These are phyloP conservation scores for Diutina neorugosa DNA, from an alignment of 1,139 yeast species.

Conservation along the genomic window DNA sequence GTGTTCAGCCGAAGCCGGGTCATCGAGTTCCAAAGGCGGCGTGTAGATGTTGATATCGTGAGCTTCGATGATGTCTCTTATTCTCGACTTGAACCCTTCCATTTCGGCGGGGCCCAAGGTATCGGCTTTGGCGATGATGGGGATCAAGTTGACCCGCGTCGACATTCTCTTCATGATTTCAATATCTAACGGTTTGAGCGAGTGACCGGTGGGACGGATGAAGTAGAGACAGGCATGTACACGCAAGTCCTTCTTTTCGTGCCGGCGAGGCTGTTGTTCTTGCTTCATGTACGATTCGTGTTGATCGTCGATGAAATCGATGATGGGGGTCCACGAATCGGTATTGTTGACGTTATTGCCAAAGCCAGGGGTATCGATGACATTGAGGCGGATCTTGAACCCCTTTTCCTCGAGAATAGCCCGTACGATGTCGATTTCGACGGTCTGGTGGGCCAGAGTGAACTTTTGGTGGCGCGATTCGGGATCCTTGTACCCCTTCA, in stretches of 20 bases:
- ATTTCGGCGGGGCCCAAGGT: slow-evolving; percentile 79
- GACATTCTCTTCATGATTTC: slow-evolving; percentile 85
- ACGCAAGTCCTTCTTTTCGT: slow-evolving; percentile 62
- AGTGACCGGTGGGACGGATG: slow-evolving; percentile 93
- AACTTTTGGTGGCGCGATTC: slow-evolving; percentile 52
- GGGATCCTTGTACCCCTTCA: slow-evolving; percentile 55
- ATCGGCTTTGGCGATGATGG: slow-evolving; percentile 91
- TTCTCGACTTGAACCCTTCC: slow-evolving; percentile 69
- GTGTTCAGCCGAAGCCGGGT: slow-evolving; percentile 67
- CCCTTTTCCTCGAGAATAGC: slow-evolving; percentile 91
- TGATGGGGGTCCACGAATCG: slow-evolving; percentile 87
- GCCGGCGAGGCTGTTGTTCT: slow-evolving; percentile 86
- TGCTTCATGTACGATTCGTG: slow-evolving; percentile 92
- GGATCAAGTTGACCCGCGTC: slow-evolving; percentile 84
- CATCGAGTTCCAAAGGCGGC: slow-evolving; percentile 70
- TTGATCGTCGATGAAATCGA: slow-evolving; percentile 93
- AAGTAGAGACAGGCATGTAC: slow-evolving; percentile 94
- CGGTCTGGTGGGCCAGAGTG: slow-evolving; percentile 61
- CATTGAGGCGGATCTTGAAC: slow-evolving; percentile 72
- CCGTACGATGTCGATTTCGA: slow-evolving; percentile 79
- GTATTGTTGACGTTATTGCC: slow-evolving; percentile 93
- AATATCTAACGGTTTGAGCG: slow-evolving; percentile 86
- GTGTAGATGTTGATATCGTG: slow-evolving; percentile 86
- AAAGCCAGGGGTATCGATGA: slow-evolving; percentile 95
- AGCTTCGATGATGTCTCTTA: slow-evolving; percentile 84